Evolutionary conservation across 805 yeast species (phyloP).

Genomic region (Sungouiozyma intestinalis): DNA sequence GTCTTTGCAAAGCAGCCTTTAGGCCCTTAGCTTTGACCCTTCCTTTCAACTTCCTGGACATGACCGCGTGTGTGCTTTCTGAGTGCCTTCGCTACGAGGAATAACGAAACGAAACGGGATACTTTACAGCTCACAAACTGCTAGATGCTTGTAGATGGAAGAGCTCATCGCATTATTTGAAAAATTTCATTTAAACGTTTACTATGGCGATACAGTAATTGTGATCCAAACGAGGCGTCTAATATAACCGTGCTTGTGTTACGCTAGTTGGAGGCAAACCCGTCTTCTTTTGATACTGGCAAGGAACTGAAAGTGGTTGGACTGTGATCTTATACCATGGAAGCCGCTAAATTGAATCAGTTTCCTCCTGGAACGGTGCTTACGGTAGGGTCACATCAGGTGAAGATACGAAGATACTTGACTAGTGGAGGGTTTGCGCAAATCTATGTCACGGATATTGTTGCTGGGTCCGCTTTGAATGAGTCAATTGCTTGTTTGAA

Average conservation of each 20-base stretch:
- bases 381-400: slow-evolving; percentile 75
- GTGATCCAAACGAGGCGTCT: too few species aligned
- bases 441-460: slow-evolving; percentile 70
- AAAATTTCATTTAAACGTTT: neutral
- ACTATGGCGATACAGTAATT: neutral
- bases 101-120: too few species aligned
- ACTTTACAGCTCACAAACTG: too few species aligned
- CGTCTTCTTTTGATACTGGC: too few species aligned
- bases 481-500: slow-evolving; percentile 71
- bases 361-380: slow-evolving; percentile 69
- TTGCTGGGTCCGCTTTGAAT: slow-evolving; percentile 47
- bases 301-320: too few species aligned
- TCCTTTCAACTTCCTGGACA: slow-evolving; percentile 27
- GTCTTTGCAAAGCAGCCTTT: slow-evolving; percentile 21
- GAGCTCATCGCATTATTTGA: neutral
- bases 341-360: slow-evolving; percentile 44
- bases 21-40: slow-evolving; percentile 20
- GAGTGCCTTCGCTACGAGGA: too few species aligned
- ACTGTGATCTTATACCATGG: neutral
- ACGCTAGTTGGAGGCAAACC: too few species aligned
- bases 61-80: too few species aligned
- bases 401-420: slow-evolving; percentile 57
- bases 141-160: too few species aligned
- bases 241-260: too few species aligned
- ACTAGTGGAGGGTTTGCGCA: slow-evolving; percentile 95